Evolutionary conservation across 2,329 filamentous ascomycete species (phyloP).

Genomic region (Penicillium sclerotigenum): DNA sequence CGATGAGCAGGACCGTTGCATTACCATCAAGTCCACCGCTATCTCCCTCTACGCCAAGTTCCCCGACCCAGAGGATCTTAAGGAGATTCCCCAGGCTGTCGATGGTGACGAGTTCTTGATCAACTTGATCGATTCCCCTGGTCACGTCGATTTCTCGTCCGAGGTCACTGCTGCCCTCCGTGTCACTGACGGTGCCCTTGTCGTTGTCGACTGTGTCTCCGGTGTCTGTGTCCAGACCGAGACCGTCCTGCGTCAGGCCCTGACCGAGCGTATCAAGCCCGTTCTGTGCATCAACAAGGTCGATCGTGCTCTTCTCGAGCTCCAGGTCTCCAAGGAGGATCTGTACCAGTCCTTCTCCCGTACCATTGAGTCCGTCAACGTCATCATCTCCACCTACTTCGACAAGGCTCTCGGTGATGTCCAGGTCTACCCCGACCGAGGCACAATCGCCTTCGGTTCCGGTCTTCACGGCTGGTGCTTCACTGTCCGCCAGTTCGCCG

Average conservation of each 20-base stretch:
- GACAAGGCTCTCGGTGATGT: slow-evolving; percentile 96
- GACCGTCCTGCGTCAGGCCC: slow-evolving; percentile 97
- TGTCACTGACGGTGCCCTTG: slow-evolving; percentile 99
- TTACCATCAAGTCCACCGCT: slow-evolving; percentile 99
- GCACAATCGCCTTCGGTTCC: slow-evolving; percentile 98
- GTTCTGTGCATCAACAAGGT: slow-evolving; percentile 99
- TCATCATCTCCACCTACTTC: slow-evolving; percentile 98
- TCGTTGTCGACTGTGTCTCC: slow-evolving; percentile 99
- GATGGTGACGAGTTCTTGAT: slow-evolving; percentile 97
- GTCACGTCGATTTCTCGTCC: slow-evolving; percentile 99
- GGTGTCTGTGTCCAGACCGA: slow-evolving; percentile 99
- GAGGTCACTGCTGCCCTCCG: slow-evolving; percentile 98
- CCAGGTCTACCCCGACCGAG: slow-evolving; percentile 96
- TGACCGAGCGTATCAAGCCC: slow-evolving; percentile 99
- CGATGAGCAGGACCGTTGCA: slow-evolving; percentile 99
- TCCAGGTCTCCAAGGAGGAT: slow-evolving; percentile 98
- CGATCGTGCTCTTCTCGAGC: slow-evolving; percentile 97
- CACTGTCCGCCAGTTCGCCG: slow-evolving; percentile 96
- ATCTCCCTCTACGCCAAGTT: slow-evolving; percentile 95
- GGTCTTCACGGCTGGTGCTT: slow-evolving; percentile 99
- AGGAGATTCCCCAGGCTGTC: slow-evolving; percentile 87
- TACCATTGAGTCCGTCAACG: slow-evolving; percentile 99
- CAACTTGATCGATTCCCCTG: slow-evolving; percentile 99
- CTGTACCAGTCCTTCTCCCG: slow-evolving; percentile 99
- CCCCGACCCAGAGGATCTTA: slow-evolving; percentile 76